Evolutionary conservation across 805 yeast genomes (phyloP), one percentile per base, ranked within the genome.

Genomic region (Zygoascus biomembranicola): DNA sequence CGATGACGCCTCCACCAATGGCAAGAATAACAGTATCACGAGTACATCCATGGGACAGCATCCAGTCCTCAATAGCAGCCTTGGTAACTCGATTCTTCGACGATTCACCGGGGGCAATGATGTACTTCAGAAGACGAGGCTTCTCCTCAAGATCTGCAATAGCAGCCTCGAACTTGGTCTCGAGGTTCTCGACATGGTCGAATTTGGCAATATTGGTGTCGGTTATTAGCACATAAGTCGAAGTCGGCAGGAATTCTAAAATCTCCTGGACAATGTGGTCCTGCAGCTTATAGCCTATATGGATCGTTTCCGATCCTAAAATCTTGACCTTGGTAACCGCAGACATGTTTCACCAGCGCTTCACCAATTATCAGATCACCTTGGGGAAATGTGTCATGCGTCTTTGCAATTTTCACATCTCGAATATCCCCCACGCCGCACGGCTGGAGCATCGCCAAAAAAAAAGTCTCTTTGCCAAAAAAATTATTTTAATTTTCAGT

Each of bases 1-100:
- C 99, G 69, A 94, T 92, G 51, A 94, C 95, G 62, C 99, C 99
- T 60, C 99, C 99, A 57, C 99, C 99, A 55, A 94, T 81, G 8
- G 99, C 99, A 48, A 94, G 72, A 54, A 94, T 82, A 26, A 94
- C 88, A 2, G 98, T 90, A 68, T 94, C 99, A 70, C 99, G 81
- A 14, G 98, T 94, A 69, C 99, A 94, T 26, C 96, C 95, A 64
- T 88, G 72, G 5, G 71, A 64, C 57, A 94, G 77, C 63, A 94
- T 73, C 70, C 78, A 92, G 70, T 94, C 99, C 72, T 94, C 99
- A 53, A 94, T 90, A 10, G 80, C 82, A 28, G 94, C 98, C 70
- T 94, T 94, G 35, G 96, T 90, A 50, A 81, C 81, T 61, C 99
- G 79, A 54, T 80, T 84, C 73, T 94, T 94, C 68, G 85, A 85